phyloP scores from a whole-genome alignment of 108 stramenopile genomes.

The Schizochytrium sp. region DNA sequence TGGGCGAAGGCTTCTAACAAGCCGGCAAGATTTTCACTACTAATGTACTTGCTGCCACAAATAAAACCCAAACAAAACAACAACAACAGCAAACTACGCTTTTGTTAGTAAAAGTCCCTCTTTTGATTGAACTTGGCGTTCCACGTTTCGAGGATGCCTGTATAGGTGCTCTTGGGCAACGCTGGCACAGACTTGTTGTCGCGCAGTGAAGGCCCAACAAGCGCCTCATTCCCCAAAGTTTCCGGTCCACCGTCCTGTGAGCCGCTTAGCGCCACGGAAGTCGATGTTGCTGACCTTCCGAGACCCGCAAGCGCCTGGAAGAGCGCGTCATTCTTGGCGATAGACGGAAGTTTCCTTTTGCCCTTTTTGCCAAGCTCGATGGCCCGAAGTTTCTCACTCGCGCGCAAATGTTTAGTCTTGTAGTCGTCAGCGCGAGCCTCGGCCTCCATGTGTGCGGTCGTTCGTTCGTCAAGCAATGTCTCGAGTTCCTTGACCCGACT shows the following conservation, averaged over 20 bases:
- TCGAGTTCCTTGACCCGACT: neutral
- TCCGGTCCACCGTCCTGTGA: neutral
- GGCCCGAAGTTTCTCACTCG: neutral
- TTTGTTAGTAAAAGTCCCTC: neutral
- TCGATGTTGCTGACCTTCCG: neutral
- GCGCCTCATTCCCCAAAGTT: neutral
- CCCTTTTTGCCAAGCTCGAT: neutral
- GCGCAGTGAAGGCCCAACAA: neutral
- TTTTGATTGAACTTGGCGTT: slow-evolving; percentile 2
- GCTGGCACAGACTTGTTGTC: neutral
- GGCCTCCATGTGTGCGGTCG: neutral
- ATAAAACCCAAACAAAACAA: too few species aligned
- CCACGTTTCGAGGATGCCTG: neutral
- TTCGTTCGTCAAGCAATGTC: neutral
- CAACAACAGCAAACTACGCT: too few species aligned
- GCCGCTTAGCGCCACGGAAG: neutral
- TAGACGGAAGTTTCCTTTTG: neutral
- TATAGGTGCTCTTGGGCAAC: neutral
- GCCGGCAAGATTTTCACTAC: too few species aligned
- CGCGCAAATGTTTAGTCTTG: neutral
- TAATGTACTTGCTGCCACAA: too few species aligned
- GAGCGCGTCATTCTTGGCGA: neutral
- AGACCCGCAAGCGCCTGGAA: neutral
- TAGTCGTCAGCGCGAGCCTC: neutral
- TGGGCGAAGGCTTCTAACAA: too few species aligned